phyloP scores from a whole-genome alignment of 192 early-diverging fungal species.

The Coemansia sp. region DNA sequence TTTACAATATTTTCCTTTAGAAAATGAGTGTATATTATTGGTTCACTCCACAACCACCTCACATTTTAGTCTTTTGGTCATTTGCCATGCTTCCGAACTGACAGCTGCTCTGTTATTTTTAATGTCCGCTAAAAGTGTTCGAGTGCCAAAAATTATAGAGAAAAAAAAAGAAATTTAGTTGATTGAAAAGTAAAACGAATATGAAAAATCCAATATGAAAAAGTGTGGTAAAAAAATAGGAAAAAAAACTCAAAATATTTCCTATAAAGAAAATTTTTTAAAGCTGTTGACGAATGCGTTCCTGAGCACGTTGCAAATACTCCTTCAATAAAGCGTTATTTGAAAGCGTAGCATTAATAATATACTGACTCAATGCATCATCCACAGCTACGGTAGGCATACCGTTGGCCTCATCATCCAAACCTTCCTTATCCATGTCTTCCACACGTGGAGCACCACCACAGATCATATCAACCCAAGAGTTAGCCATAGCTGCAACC shows the following conservation, averaged over 20 bases:
- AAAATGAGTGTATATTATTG: no score
- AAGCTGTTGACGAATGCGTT: constrained; percentile 38
- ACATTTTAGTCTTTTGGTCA: no score
- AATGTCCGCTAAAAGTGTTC: no score
- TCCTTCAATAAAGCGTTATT: constrained; percentile 29
- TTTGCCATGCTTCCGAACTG: no score
- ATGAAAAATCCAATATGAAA: constrained; percentile 2
- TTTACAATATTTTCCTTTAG: no score
- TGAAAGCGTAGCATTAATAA: constrained; percentile 31
- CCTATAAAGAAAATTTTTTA: constrained; percentile 9
- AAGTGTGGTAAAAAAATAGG: not conserved
- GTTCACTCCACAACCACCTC: no score
- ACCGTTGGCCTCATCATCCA: not conserved
- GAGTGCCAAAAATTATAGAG: no score
- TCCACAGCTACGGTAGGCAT: constrained; percentile 45
- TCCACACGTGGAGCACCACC: not conserved
- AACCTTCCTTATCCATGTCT: no score
- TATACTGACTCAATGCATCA: constrained; percentile 50
- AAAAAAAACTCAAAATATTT: not conserved
- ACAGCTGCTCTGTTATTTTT: no score
- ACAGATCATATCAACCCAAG: constrained; percentile 25
- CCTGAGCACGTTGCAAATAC: constrained; percentile 42
- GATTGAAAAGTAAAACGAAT: not conserved
- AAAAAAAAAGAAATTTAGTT: not conserved
- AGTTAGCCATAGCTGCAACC: constrained; percentile 7